Base-by-base conservation (phyloP, 257 asterid genomes). In the Ajuga chamaepitys region DNA sequence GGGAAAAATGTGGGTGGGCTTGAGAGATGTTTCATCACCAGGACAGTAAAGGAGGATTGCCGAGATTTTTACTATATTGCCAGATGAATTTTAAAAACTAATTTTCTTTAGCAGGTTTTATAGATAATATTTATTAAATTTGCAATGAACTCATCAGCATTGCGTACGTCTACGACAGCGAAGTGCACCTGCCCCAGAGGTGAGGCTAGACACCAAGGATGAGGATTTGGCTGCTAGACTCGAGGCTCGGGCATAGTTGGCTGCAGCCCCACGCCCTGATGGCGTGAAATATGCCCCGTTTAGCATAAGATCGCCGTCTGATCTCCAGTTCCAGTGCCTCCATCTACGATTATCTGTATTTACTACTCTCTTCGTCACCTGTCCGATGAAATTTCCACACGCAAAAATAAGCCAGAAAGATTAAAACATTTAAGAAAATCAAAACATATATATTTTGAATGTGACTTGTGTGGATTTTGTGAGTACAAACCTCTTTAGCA, bases 251-350 rank as follows among this genome's bases (percentile, higher is more conserved):
- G 95, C 92, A n/a, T 91, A 91, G 83, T 54, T 80, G 58, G 86
- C 81, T 7, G 85, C 77, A 10, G 95, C 82, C 12, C 87, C 90
- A 16, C 78, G 85, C 10, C 98, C 98, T 0, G 98, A 88, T 3
- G 84, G 81, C 7, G 65, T 79, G 80, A 91, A 91, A 68, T 75
- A 86, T 41, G 98, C 98, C 28, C 98, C 98, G 28, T 88, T 91
- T 17, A 91, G 82, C 95, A 88, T 83, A 4, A 88, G 92, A 74
- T 91, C 98, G 1, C 97, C 98, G 14, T 86, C 95, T 7, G 98
- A 83, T 77, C 96, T 81, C 98, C 98, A 91, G 74, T 88, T 88
- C 97, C 98, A 91, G 68, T 75, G 79, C 71, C 82, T 83, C 97
- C 96, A 91, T 47, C 28, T 62, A 2, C 25, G 58, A 58, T 69